Evolutionary conservation across 257 asterid genomes (phyloP), one percentile per base, ranked within the genome.

Genomic region (Nemophila menziesii): DNA sequence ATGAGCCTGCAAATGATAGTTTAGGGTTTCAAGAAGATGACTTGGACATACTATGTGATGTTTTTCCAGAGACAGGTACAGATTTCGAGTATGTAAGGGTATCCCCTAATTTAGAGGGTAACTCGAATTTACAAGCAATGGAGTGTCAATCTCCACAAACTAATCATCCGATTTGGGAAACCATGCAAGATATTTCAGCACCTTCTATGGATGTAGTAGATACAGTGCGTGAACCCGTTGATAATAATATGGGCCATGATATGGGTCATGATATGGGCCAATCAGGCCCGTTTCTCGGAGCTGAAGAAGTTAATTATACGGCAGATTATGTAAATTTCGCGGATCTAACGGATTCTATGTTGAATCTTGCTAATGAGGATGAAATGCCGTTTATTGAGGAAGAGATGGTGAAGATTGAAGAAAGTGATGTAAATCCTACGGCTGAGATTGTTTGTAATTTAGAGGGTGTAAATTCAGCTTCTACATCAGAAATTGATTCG

Each of bases 351-450:
- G 85, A 79, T 59, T 79, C 93, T 48, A 92, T 81, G 61, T 55
- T 90, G 79, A 81, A 90, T 74, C 81, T 85, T 60, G 70, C 87
- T 33, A 77, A 79, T 58, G 99, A 81, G 58, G 87, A 74, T 52
- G 94, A 69, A 42, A 47, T 71, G 47, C 67, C 72, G 47, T 55
- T 74, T 59, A 48, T 56, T 52, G 93, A 77, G 21, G 73, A 62
- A 24, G 82, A 77, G 57, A 85, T 47, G 44, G 72, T 68, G 49
- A 67, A 55, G 36, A 46, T 60, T 23, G 58, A 46, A 15, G 73
- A 70, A 33, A 66, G 68, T 55, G 44, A 43, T 61, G 65, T 46
- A 55, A 54, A 63, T 58, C 61, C 60, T 18, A 48, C 51, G 44
- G 70, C 60, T 16, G 65, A 43, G 53, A 58, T 29, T 63, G 56